Percentiles rank a stretch among this genome's conserved stretches.
These are phyloP conservation scores for Plasmodium vivax DNA, from an alignment of 169 alveolate species.

Conservation along the genomic window DNA sequence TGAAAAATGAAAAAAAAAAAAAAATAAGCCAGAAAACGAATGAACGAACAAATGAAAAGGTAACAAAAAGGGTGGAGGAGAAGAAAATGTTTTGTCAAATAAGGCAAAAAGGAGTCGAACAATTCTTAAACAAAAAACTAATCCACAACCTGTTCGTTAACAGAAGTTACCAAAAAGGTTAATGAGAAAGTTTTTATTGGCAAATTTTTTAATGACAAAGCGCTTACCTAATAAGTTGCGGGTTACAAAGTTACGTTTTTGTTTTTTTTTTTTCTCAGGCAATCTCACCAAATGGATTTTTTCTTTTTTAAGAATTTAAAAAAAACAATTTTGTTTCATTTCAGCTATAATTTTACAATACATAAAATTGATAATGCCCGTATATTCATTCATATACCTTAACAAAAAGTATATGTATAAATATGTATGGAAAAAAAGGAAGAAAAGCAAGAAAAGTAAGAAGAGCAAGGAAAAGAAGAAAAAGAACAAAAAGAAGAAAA, in stretches of 20 bases:
- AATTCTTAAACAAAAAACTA: neutral
- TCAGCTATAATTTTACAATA: neutral
- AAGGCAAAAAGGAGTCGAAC: neutral
- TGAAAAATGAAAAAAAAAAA: neutral
- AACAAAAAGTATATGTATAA: neutral
- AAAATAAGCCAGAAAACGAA: neutral
- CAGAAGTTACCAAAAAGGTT: neutral
- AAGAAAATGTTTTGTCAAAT: neutral
- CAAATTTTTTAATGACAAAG: neutral
- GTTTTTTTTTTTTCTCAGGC: neutral
- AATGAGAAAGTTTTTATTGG: neutral
- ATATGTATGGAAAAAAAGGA: neutral
- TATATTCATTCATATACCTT: neutral
- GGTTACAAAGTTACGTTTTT: neutral
- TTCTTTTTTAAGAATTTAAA: neutral
- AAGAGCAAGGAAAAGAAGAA: neutral
- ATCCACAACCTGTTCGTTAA: slow-evolving; percentile 4
- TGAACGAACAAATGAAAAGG: neutral
- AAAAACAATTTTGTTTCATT: neutral
- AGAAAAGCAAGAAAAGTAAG: neutral
- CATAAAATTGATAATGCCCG: neutral
- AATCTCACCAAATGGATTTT: neutral
- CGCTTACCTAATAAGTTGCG: neutral
- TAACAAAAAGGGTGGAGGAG: neutral
- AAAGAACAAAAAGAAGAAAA: neutral